Conservation (phyloP, 805 yeast species). For the Schwanniomyces polymorphus region DNA sequence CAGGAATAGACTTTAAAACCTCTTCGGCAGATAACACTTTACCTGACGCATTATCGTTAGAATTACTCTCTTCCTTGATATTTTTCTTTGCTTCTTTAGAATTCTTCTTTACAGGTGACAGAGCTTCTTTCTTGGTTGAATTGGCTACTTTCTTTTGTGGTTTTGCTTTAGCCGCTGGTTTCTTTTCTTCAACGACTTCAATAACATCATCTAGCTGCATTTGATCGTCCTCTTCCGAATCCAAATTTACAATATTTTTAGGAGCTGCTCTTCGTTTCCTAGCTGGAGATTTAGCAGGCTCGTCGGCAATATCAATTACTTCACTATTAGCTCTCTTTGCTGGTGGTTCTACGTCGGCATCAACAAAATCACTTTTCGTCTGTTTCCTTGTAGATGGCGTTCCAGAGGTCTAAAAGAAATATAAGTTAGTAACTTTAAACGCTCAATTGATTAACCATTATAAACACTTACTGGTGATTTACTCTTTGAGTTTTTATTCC, state of each 20-base stretch:
- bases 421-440: background rate
- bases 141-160: conserved; percentile 1
- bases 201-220: conserved; percentile 21
- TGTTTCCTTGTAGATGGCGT: background rate
- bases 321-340: background rate
- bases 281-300: background rate
- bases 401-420: background rate
- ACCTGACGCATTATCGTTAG: conserved; percentile 5
- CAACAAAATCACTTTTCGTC: background rate
- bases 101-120: conserved; percentile 3
- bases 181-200: conserved; percentile 20
- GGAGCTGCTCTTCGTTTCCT: background rate
- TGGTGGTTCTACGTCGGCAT: conserved; percentile 1
- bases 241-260: conserved; percentile 2
- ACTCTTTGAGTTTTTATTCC: conserved; percentile 3
- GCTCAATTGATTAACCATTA: background rate
- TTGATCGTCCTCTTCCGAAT: background rate
- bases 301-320: background rate
- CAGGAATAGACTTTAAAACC: conserved; percentile 64
- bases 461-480: conserved; percentile 3
- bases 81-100: conserved; percentile 1
- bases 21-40: conserved; percentile 47
- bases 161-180: conserved; percentile 22
- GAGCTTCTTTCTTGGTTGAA: conserved; percentile 4
- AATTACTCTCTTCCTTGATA: conserved; percentile 4